Percentiles rank a stretch among this genome's conserved stretches.
Conservation (phyloP, 306 rosid species). For the Ochetophila trinervis region DNA sequence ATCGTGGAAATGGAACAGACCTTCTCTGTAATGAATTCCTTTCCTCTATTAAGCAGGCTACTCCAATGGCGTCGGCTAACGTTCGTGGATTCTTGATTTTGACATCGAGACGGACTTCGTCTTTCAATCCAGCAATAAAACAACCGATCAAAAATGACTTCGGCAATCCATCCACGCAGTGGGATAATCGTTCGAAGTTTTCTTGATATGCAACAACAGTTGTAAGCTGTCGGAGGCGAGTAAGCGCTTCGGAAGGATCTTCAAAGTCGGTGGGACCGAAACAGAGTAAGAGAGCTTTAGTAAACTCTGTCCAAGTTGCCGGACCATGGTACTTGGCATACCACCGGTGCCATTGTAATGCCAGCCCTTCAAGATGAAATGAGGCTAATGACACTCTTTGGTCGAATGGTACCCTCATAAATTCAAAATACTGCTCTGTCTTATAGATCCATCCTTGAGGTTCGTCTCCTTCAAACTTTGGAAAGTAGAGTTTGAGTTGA, state of each 20-base stretch:
- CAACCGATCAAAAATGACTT: neutral
- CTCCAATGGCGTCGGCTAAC: neutral
- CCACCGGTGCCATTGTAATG: constrained; percentile 2
- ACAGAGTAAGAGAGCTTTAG: neutral
- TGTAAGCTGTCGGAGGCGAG: neutral
- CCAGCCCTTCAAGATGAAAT: no score
- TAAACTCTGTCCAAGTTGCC: neutral
- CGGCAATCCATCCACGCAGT: neutral
- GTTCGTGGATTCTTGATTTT: no score
- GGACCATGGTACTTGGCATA: neutral
- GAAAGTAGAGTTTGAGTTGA: no score
- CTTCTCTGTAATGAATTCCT: no score
- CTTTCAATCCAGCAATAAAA: neutral
- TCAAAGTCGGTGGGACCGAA: neutral
- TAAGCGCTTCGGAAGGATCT: neutral
- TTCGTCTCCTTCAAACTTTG: no score
- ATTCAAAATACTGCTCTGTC: no score
- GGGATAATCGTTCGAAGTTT: neutral
- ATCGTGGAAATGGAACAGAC: no score
- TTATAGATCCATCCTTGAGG: no score
- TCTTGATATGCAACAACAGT: neutral
- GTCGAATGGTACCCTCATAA: no score
- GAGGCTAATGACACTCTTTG: no score
- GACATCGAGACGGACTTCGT: neutral
- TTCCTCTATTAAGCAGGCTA: neutral